phyloP scores from a whole-genome alignment of 208 protist species.

The Jaenimonas drosophilae region DNA sequence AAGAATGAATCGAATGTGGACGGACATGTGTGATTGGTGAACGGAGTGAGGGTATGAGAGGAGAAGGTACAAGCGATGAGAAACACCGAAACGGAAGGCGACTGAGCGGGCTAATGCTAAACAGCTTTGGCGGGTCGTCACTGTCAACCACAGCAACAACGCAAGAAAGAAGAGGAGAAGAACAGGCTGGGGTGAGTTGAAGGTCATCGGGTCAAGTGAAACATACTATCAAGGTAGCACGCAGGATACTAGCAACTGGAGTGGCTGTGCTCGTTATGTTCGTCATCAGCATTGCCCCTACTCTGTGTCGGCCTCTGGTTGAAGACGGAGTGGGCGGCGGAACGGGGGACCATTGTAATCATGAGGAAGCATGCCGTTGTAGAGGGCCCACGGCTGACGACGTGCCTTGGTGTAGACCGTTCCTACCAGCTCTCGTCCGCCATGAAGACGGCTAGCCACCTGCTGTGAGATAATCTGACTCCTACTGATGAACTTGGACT shows the following conservation, averaged over 20 bases:
- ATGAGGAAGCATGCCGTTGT: slow-evolving; percentile 67
- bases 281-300: slow-evolving; percentile 5
- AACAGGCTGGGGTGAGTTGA: background rate
- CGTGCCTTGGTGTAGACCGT: slow-evolving; percentile 69
- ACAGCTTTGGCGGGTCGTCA: background rate
- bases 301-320: slow-evolving; percentile 6
- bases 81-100: too few relatives aligned
- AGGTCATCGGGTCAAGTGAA: background rate
- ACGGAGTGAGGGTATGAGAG: too few relatives aligned
- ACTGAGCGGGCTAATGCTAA: too few relatives aligned
- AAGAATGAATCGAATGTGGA: slow-evolving; percentile 58
- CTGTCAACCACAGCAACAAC: background rate
- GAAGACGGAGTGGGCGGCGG: slow-evolving; percentile 35
- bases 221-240: slow-evolving; percentile 1
- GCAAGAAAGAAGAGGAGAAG: slow-evolving; percentile 15
- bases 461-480: slow-evolving; percentile 49
- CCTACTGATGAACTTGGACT: slow-evolving; percentile 77
- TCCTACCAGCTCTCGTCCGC: slow-evolving; percentile 56
- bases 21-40: too few relatives aligned
- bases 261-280: background rate
- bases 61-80: too few relatives aligned
- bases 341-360: slow-evolving; percentile 66
- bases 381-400: slow-evolving; percentile 78
- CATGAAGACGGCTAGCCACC: slow-evolving; percentile 45
- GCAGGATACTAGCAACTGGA: slow-evolving; percentile 1